These are phyloP conservation scores for Nepenthes mirabilis DNA, from an alignment of 148 eudicot species.

Conservation along the genomic window DNA sequence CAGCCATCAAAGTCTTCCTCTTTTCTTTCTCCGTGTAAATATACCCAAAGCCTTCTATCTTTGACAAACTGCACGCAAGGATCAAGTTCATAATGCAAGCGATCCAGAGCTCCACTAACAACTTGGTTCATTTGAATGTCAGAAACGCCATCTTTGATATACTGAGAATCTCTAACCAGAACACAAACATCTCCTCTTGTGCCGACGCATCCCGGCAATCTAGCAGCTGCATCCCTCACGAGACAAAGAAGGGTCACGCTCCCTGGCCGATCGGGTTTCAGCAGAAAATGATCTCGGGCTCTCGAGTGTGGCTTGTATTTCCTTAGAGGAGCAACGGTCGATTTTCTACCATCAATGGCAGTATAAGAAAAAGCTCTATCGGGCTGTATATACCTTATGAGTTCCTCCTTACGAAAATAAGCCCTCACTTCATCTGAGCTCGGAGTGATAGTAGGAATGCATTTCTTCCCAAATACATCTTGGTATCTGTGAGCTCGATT, in stretches of 20 bases:
- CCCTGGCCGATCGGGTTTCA: conserved; percentile 46
- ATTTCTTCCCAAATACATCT: conserved; percentile 40
- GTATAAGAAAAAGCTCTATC: conserved; percentile 55
- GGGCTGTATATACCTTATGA: conserved; percentile 37
- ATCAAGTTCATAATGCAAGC: conserved; percentile 62
- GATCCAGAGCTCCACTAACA: conserved; percentile 63
- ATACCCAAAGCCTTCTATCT: conserved; percentile 49
- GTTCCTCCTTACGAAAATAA: conserved; percentile 44
- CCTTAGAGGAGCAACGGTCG: conserved; percentile 52
- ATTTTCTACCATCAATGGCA: conserved; percentile 55
- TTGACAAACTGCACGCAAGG: conserved; percentile 56
- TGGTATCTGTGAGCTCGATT: conserved; percentile 16
- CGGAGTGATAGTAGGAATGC: conserved; percentile 42
- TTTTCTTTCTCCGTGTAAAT: conserved; percentile 52
- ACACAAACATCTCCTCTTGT: conserved; percentile 60
- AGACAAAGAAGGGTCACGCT: conserved; percentile 55
- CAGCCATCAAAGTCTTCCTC: conserved; percentile 5
- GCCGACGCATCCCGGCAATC: conserved; percentile 58
- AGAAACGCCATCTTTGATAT: conserved; percentile 41
- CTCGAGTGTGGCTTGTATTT: conserved; percentile 42
- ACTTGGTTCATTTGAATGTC: conserved; percentile 48
- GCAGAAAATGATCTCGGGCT: conserved; percentile 49
- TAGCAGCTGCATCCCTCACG: conserved; percentile 63
- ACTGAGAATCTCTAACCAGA: conserved; percentile 52
- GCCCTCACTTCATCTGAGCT: conserved; percentile 44